Conservation (phyloP, 805 yeast genomes). For the Schwanniomyces occidentalis region DNA sequence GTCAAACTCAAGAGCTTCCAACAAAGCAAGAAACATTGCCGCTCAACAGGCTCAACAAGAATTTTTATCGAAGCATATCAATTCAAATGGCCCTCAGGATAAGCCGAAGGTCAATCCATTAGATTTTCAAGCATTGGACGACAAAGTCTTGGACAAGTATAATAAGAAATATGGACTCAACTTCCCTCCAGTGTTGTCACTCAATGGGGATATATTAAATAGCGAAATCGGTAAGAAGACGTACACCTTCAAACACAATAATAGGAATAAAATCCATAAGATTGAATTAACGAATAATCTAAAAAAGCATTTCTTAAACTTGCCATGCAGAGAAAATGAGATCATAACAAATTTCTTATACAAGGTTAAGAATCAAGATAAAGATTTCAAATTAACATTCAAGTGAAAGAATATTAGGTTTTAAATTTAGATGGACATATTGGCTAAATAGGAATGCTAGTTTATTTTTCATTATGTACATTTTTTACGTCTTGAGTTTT, state of each 20-base stretch:
- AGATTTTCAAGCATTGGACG: slow-evolving; percentile 68
- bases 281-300: slow-evolving; percentile 59
- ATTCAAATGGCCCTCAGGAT: slow-evolving; percentile 72
- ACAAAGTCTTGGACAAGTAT: slow-evolving; percentile 68
- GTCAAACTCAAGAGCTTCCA: slow-evolving; percentile 41
- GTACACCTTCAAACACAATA: slow-evolving; percentile 19
- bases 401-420: no score
- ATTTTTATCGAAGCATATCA: slow-evolving; percentile 63
- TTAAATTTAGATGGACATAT: no score
- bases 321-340: slow-evolving; percentile 75
- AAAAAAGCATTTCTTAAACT: slow-evolving; percentile 64
- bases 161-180: slow-evolving; percentile 57
- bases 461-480: no score
- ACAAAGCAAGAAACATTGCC: slow-evolving; percentile 60
- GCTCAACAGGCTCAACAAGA: slow-evolving; percentile 72
- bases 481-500: no score
- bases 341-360: slow-evolving; percentile 86
- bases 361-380: slow-evolving; percentile 70
- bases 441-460: no score
- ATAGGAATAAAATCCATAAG: slow-evolving; percentile 51
- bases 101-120: slow-evolving; percentile 52
- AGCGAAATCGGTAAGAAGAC: slow-evolving; percentile 77
- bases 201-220: slow-evolving; percentile 68
- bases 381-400: slow-evolving; percentile 42
- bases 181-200: slow-evolving; percentile 60